These are phyloP conservation scores for Solanum sejunctum DNA, from an alignment of 257 asterid genomes.

Conservation along the genomic window DNA sequence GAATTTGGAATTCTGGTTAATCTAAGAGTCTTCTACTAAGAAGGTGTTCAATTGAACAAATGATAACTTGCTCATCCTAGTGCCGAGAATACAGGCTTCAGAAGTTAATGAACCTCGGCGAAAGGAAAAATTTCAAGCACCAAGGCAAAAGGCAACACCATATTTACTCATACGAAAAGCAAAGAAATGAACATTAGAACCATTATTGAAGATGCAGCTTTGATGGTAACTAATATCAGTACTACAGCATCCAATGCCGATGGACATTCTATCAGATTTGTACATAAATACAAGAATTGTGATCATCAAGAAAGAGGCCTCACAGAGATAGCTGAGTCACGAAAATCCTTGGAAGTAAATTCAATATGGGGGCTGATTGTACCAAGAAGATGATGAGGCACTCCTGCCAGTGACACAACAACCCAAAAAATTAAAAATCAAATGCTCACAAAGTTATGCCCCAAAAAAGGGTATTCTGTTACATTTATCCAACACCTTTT, in stretches of 20 bases:
- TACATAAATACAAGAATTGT: neutral
- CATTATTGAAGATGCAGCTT: neutral
- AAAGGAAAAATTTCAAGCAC: neutral
- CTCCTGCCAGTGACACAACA: conserved; percentile 31
- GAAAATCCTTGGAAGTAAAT: conserved; percentile 78
- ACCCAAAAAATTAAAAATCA: neutral
- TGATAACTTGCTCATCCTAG: neutral
- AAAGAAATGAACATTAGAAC: neutral
- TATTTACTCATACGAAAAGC: neutral
- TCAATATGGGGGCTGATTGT: conserved; percentile 53
- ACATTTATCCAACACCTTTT: neutral
- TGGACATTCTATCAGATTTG: neutral
- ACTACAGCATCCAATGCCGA: neutral
- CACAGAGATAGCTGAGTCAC: conserved; percentile 66
- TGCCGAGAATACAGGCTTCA: neutral
- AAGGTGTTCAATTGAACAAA: neutral
- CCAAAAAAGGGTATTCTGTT: neutral
- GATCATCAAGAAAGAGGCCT: conserved; percentile 8
- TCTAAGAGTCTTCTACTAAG: neutral
- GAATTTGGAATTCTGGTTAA: neutral
- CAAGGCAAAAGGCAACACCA: neutral
- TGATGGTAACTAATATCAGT: neutral
- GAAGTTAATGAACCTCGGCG: too few species aligned
- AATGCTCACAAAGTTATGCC: neutral
- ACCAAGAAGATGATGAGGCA: conserved; percentile 85